phyloP scores from a whole-genome alignment of 768 basidiomycete species.

The Podaxis rugospora region DNA sequence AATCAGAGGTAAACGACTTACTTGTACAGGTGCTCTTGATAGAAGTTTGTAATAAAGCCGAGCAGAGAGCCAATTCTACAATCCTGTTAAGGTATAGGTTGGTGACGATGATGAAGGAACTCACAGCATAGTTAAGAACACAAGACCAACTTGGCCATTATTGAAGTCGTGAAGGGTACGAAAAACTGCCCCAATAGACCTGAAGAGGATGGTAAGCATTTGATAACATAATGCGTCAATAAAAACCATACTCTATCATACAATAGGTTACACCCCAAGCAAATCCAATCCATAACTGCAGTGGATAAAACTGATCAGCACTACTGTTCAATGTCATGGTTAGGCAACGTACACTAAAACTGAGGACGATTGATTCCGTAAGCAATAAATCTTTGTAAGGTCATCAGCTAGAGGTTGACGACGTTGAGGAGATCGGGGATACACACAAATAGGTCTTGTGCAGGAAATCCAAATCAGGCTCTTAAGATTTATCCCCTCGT shows the following conservation, averaged over 20 bases:
- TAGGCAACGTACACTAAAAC: conserved; percentile 60
- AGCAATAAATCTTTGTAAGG: conserved; percentile 47
- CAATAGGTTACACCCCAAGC: conserved; percentile 75
- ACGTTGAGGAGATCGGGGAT: not conserved
- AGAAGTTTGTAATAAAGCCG: conserved; percentile 41
- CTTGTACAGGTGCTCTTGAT: conserved; percentile 50
- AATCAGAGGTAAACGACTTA: conserved; percentile 19
- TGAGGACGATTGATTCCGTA: conserved; percentile 71
- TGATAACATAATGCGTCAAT: not conserved
- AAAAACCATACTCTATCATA: conserved; percentile 46
- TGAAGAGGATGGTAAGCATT: not conserved
- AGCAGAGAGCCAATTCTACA: conserved; percentile 50
- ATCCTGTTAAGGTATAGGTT: not conserved
- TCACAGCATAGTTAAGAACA: conserved; percentile 56
- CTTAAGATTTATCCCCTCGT: conserved; percentile 35
- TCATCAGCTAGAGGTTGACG: not conserved
- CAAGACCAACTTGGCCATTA: conserved; percentile 52
- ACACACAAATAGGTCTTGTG: conserved; percentile 68
- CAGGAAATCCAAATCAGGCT: conserved; percentile 66
- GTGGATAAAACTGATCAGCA: not conserved
- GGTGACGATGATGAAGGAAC: conserved; percentile 14
- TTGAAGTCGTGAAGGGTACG: conserved; percentile 53
- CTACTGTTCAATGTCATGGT: conserved; percentile 8
- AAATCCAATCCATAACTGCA: conserved; percentile 67
- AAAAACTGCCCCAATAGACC: conserved; percentile 35